Evolutionary conservation across 345 rosid genomes (phyloP).

Genomic region (Citrus reticulata): DNA sequence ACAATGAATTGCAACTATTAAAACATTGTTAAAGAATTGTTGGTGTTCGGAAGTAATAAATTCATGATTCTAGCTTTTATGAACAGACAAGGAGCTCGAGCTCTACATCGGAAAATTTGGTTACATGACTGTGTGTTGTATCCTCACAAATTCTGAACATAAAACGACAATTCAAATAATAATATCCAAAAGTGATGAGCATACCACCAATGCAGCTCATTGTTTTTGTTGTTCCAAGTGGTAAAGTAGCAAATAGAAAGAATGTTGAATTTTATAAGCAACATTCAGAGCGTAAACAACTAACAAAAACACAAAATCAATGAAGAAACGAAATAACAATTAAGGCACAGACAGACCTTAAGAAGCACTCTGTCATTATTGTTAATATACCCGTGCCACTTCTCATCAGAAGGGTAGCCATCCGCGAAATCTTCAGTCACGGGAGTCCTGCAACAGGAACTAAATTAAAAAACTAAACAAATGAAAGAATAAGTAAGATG

Average conservation of each 20-base stretch:
- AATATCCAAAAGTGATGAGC: neutral
- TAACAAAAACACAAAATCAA: neutral
- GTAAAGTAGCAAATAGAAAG: neutral
- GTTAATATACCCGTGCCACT: conserved; percentile 96
- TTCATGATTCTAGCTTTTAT: neutral
- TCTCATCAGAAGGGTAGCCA: conserved; percentile 88
- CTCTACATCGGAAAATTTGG: neutral
- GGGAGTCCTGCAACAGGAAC: conserved; percentile 50
- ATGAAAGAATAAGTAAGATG: neutral
- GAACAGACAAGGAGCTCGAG: neutral
- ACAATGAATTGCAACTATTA: neutral
- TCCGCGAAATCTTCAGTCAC: conserved; percentile 55
- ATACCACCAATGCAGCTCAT: neutral
- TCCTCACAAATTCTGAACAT: neutral
- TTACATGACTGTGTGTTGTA: too few species aligned
- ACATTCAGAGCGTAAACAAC: neutral
- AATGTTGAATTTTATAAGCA: neutral
- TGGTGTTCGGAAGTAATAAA: neutral
- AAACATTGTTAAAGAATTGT: neutral
- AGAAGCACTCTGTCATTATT: conserved; percentile 88
- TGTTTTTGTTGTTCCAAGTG: neutral
- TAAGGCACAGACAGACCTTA: conserved; percentile 41
- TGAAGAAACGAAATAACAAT: neutral
- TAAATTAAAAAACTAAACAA: neutral
- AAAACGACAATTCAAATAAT: neutral